These are phyloP conservation scores for Pseudoneurospora amorphoporcata DNA, from an alignment of 495 filamentous ascomycete genomes.

Conservation along the genomic window DNA sequence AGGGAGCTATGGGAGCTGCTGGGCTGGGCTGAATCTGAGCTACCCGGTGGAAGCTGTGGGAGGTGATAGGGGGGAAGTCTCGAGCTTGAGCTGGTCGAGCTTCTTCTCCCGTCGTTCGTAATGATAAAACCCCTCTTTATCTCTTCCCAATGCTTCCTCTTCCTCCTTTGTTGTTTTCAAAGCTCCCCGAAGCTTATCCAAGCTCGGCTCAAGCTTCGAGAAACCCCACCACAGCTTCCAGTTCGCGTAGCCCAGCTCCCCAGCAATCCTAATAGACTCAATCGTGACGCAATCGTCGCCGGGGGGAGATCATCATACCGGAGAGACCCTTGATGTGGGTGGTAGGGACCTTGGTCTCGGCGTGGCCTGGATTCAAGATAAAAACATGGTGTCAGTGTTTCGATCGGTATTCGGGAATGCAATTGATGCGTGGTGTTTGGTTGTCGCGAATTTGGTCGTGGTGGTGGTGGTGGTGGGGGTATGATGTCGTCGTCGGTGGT, in stretches of 20 bases:
- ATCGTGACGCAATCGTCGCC: background rate
- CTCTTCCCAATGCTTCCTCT: background rate
- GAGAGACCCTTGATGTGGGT: slow-evolving; percentile 18
- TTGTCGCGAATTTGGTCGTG: background rate
- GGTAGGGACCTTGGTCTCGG: slow-evolving; percentile 11
- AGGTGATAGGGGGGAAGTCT: background rate
- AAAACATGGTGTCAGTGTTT: slow-evolving; percentile 1
- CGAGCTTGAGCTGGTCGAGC: background rate
- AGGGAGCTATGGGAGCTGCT: background rate
- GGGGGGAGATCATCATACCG: slow-evolving; percentile 15
- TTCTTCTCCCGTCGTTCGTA: background rate
- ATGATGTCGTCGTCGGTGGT: background rate
- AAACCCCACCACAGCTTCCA: background rate
- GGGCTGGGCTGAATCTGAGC: background rate
- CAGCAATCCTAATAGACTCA: slow-evolving; percentile 4
- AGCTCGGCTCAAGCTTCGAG: background rate
- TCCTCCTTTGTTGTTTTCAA: background rate
- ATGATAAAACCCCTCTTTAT: background rate
- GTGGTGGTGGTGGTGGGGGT: background rate
- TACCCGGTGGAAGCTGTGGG: background rate
- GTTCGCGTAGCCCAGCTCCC: background rate
- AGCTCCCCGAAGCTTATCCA: background rate
- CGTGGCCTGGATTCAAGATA: slow-evolving; percentile 9
- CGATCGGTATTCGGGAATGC: background rate
- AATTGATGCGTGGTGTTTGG: background rate